Evolutionary conservation across 768 basidiomycete species (phyloP).

Genomic region (Phylloporus arenicola): DNA sequence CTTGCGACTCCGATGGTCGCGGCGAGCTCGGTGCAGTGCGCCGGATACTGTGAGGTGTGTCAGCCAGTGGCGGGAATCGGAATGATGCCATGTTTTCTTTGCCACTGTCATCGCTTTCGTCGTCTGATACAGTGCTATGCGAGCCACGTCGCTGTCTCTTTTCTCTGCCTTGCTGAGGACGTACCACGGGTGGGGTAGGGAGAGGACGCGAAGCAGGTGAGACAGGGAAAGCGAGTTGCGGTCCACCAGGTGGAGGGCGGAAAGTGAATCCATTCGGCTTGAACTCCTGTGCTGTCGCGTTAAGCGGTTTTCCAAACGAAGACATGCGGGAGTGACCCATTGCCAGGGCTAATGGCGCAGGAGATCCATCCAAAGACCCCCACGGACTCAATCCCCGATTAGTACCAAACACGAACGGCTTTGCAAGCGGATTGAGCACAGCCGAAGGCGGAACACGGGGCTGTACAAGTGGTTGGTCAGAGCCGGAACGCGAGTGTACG

Average conservation of each 20-base stretch:
- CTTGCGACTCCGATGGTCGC: slow-evolving; percentile 26
- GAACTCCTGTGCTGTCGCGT: slow-evolving; percentile 75
- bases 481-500: slow-evolving; percentile 54
- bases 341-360: slow-evolving; percentile 35
- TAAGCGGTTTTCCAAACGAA: slow-evolving; percentile 64
- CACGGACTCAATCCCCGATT: slow-evolving; percentile 33
- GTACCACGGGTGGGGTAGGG: slow-evolving; percentile 31
- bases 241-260: slow-evolving; percentile 61
- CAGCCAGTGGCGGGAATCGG: slow-evolving; percentile 59
- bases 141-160: slow-evolving; percentile 67
- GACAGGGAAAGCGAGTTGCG: slow-evolving; percentile 43
- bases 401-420: slow-evolving; percentile 76
- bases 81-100: slow-evolving; percentile 66
- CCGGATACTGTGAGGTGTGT: slow-evolving; percentile 46
- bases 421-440: slow-evolving; percentile 71
- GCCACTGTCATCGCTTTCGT: slow-evolving; percentile 45
- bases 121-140: slow-evolving; percentile 22
- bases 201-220: slow-evolving; percentile 34
- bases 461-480: slow-evolving; percentile 37
- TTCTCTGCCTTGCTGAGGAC: slow-evolving; percentile 64
- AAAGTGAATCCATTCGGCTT: slow-evolving; percentile 76
- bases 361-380: slow-evolving; percentile 24
- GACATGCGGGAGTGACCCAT: slow-evolving; percentile 35
- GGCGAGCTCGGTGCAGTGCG: slow-evolving; percentile 41
- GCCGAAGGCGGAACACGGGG: slow-evolving; percentile 14